A percentile compares a stretch with the other conserved stretches of the same genome.
These are phyloP conservation scores for Trichoderma parareesei DNA, from an alignment of 495 filamentous ascomycete genomes.

Conservation along the genomic window DNA sequence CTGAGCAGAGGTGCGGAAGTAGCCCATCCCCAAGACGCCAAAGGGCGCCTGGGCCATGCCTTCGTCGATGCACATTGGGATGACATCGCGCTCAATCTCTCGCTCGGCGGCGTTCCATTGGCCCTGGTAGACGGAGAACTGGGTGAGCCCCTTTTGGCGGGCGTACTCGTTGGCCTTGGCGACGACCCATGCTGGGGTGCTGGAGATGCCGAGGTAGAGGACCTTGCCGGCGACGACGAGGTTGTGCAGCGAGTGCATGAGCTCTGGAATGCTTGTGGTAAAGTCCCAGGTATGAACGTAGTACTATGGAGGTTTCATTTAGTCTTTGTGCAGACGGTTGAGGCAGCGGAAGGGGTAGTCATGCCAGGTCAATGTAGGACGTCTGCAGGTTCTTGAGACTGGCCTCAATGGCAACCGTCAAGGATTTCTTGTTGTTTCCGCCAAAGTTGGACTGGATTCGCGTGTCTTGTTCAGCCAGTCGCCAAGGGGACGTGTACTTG, in stretches of 20 bases:
- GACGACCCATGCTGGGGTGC: constrained; percentile 61
- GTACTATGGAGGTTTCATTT: neutral
- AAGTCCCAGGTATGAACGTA: constrained; percentile 58
- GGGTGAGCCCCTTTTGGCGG: constrained; percentile 49
- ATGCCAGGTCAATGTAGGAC: constrained; percentile 52
- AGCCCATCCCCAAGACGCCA: constrained; percentile 45
- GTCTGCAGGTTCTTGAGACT: constrained; percentile 57
- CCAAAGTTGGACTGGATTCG: constrained; percentile 35
- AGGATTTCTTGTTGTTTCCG: constrained; percentile 46
- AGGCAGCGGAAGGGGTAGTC: neutral
- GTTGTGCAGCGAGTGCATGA: constrained; percentile 52
- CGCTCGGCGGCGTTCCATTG: constrained; percentile 47
- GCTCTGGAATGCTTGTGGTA: constrained; percentile 49
- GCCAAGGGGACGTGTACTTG: constrained; percentile 44
- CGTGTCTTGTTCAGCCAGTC: constrained; percentile 14
- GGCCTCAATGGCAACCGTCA: constrained; percentile 46
- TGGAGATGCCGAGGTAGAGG: constrained; percentile 53
- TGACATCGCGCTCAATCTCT: constrained; percentile 50
- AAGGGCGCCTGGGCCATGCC: constrained; percentile 53
- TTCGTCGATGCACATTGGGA: constrained; percentile 45
- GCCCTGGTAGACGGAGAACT: constrained; percentile 59
- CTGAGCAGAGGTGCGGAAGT: constrained; percentile 32
- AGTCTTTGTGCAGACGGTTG: neutral
- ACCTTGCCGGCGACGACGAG: constrained; percentile 52
- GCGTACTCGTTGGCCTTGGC: constrained; percentile 52